Evolutionary conservation across 345 rosid species (phyloP), one percentile per base, ranked within the genome.

Genomic region (Gossypium arboreum): DNA sequence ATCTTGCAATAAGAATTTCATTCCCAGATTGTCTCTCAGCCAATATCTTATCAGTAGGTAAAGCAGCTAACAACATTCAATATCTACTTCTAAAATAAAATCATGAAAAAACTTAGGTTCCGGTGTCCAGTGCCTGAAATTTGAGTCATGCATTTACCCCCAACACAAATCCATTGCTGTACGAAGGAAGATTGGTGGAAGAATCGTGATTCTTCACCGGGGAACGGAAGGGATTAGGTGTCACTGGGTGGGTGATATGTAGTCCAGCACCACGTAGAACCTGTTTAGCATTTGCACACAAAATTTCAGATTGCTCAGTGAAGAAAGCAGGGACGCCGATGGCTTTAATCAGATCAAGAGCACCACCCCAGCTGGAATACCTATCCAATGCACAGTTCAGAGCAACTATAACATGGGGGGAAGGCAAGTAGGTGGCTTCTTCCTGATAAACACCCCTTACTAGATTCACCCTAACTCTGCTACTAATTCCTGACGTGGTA

Each of bases 391-490:
- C 83, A 75, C 89, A 89, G 81, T 87, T 87, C 65, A 87, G 73
- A 51, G 84, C 85, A 9, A 87, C 85, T 20, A 85, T 56, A 55
- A 83, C 77, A 73, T 83, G 88, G 0, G 90, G 89, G 59, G 86
- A 81, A 75, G 85, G 79, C 72, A 87, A 78, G 77, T 83, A 83
- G 44, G 81, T 73, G 64, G 80, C 85, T 81, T 87, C 89, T 12
- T 85, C 89, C 73, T 85, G 89, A 81, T 89, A 85, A 79, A 84
- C 70, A 20, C 89, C 90, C 27, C 78, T 81, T 58, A 83, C 77
- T 18, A 83, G 82, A 74, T 85, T 79, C 78, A 85, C 83, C 79
- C 85, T 83, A 20, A 79, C 83, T 47, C 85, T 69, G 71, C 83
- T 83, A 71, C 83, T 81, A 54, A 81, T 81, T 72, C 88, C 88